phyloP scores from a whole-genome alignment of 176 grass and related monocot species.

The Melocanna baccifera region DNA sequence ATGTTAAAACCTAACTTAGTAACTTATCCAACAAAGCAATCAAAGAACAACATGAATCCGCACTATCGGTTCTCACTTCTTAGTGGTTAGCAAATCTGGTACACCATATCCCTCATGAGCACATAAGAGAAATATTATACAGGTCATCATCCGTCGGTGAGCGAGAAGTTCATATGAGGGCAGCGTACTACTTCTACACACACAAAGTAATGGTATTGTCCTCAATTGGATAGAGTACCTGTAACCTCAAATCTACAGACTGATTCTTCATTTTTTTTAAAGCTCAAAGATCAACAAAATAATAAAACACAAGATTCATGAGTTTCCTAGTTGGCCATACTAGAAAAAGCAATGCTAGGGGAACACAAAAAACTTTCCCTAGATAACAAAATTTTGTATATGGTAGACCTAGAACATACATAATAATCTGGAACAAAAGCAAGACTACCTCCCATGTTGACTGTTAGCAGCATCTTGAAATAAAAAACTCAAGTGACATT shows the following conservation, averaged over 20 bases:
- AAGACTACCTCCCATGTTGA: background rate
- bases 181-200: slow-evolving; percentile 81
- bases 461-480: background rate
- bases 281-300: too few relatives aligned
- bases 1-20: background rate
- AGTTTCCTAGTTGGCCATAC: too few relatives aligned
- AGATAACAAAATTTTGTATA: background rate
- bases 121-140: slow-evolving; percentile 49
- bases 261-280: too few relatives aligned
- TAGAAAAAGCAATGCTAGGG: background rate
- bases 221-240: too few relatives aligned
- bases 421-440: background rate
- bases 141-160: slow-evolving; percentile 59
- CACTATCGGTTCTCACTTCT: background rate
- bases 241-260: too few relatives aligned
- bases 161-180: slow-evolving; percentile 83
- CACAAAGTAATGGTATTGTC: background rate
- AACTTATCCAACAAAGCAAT: background rate
- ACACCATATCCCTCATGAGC: slow-evolving; percentile 62
- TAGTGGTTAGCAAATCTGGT: background rate
- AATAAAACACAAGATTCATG: too few relatives aligned
- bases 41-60: slow-evolving; percentile 5
- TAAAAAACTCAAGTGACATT: background rate
- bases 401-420: background rate
- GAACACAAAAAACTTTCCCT: background rate